Evolutionary conservation across 2,329 filamentous ascomycete genomes (phyloP).

Genomic region (Claviceps capensis): DNA sequence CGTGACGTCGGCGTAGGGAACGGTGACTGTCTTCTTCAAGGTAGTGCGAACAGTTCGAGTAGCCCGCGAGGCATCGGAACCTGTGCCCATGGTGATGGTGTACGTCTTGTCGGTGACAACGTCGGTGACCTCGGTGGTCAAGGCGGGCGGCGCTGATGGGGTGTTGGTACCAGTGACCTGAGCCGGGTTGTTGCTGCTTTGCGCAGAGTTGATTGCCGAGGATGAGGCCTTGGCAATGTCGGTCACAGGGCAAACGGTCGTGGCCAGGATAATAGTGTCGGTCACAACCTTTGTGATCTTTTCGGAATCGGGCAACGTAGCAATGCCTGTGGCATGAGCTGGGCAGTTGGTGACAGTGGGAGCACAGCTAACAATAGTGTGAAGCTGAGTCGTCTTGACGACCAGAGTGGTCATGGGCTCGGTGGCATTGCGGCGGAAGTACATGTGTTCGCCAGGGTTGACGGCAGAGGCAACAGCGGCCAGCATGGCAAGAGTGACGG

Average conservation of each 20-base stretch:
- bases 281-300: constrained; percentile 22
- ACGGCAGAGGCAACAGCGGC: constrained; percentile 30
- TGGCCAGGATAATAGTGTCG: constrained; percentile 23
- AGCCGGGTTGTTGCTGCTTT: constrained; percentile 13
- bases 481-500: constrained; percentile 29
- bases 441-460: constrained; percentile 19
- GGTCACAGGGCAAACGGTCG: constrained; percentile 31
- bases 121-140: constrained; percentile 15
- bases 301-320: constrained; percentile 22
- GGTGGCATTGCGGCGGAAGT: constrained; percentile 17
- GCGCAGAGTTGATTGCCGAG: too few relatives aligned
- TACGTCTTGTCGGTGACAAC: constrained; percentile 19
- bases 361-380: constrained; percentile 45
- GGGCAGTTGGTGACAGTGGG: constrained; percentile 45
- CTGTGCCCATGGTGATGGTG: constrained; percentile 22
- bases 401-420: constrained; percentile 26
- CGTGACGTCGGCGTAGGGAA: constrained; percentile 11
- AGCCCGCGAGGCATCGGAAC: constrained; percentile 20
- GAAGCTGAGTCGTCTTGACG: constrained; percentile 39
- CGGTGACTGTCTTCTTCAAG: constrained; percentile 23
- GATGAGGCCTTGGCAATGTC: constrained; percentile 27
- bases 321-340: constrained; percentile 17
- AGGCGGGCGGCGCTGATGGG: constrained; percentile 10
- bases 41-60: constrained; percentile 31
- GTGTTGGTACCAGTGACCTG: too few relatives aligned